These are phyloP conservation scores for Acer yangbiense DNA, from an alignment of 345 rosid species.

Conservation along the genomic window DNA sequence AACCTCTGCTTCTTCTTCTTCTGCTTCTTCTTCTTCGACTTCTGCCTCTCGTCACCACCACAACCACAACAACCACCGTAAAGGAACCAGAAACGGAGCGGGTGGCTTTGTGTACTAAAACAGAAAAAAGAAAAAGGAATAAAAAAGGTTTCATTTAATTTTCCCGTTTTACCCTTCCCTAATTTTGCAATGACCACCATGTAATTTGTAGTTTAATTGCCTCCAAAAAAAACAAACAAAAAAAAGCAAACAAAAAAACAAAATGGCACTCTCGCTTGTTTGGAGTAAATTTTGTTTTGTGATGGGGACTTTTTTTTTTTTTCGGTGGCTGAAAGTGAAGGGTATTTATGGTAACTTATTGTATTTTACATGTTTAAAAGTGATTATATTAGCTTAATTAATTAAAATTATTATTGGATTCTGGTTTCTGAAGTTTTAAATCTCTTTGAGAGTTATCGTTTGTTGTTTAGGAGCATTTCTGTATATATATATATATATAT, in stretches of 20 bases:
- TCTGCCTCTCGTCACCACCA: conserved; percentile 28
- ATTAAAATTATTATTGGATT: background rate
- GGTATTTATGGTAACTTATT: background rate
- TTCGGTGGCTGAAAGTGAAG: background rate
- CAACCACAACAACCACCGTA: conserved; percentile 31
- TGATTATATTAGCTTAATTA: background rate
- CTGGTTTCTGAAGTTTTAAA: background rate
- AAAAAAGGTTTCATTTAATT: background rate
- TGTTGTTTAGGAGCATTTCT: background rate
- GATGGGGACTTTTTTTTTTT: background rate
- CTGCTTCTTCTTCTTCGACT: conserved; percentile 39
- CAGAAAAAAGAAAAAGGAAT: conserved; percentile 1
- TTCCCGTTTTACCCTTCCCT: conserved; percentile 36
- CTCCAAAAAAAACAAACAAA: conserved; percentile 1
- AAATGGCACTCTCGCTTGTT: background rate
- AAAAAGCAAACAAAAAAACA: background rate
- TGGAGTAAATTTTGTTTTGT: background rate
- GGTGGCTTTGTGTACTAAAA: conserved; percentile 64
- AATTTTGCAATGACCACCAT: conserved; percentile 32
- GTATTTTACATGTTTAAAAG: background rate
- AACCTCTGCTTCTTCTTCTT: conserved; percentile 27
- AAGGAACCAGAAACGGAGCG: conserved; percentile 47
- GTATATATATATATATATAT: too few relatives aligned
- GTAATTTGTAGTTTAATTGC: conserved; percentile 32
- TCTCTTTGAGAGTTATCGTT: conserved; percentile 17